phyloP scores from a whole-genome alignment of 208 protist species.

The Novymonas esmeraldas region DNA sequence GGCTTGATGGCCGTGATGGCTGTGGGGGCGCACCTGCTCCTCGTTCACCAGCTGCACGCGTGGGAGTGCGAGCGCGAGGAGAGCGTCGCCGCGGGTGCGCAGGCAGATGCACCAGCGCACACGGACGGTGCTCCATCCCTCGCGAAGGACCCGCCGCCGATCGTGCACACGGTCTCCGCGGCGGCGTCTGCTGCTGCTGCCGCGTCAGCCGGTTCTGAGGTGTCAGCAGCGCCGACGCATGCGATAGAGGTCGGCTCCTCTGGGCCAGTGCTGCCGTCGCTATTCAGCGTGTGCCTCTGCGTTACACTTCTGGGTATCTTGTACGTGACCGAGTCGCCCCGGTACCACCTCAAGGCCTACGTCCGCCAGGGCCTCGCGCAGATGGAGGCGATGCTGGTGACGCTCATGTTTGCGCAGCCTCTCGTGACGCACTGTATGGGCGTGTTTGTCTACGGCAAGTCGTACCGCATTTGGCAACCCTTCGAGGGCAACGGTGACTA shows the following conservation, averaged over 20 bases:
- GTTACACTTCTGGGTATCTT: conserved; percentile 20
- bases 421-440: conserved; percentile 72
- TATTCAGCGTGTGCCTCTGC: conserved; percentile 22
- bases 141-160: no score
- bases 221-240: no score
- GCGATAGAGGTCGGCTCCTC: conserved; percentile 12
- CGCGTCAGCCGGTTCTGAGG: no score
- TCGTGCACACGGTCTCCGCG: no score
- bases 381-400: conserved; percentile 23
- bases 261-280: conserved; percentile 16
- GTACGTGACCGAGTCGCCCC: conserved; percentile 9
- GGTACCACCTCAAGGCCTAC: conserved; percentile 12
- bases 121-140: no score
- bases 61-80: conserved; percentile 6
- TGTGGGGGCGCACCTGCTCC: conserved; percentile 46
- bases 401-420: conserved; percentile 65
- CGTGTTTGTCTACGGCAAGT: conserved; percentile 51
- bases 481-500: conserved; percentile 64
- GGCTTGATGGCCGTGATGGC: conserved; percentile 55
- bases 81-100: not conserved
- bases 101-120: not conserved
- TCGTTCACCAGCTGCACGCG: conserved; percentile 43
- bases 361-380: conserved; percentile 25
- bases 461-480: conserved; percentile 68
- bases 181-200: no score